phyloP scores from a whole-genome alignment of 768 basidiomycete genomes.

The Agaricus subrufescens region DNA sequence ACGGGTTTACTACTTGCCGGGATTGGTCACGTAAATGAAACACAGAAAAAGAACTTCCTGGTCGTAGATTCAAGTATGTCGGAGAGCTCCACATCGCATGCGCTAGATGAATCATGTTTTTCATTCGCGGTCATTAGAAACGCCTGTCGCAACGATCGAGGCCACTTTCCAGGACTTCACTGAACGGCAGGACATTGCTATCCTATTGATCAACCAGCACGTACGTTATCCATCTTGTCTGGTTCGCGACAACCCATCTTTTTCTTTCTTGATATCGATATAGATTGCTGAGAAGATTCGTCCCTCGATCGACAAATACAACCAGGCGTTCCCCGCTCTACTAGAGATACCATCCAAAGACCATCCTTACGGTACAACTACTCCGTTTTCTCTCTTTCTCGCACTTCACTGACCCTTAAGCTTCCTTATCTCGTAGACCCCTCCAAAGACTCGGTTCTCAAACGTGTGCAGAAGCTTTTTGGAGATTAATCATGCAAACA shows the following conservation, averaged over 20 bases:
- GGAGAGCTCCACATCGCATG: neutral
- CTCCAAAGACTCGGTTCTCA: slow-evolving; percentile 91
- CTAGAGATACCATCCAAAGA: slow-evolving; percentile 99
- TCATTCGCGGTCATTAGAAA: slow-evolving; percentile 50
- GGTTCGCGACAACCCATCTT: neutral
- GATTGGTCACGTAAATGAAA: slow-evolving; percentile 84
- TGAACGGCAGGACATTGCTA: slow-evolving; percentile 91
- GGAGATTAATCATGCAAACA: slow-evolving; percentile 59
- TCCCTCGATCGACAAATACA: slow-evolving; percentile 91
- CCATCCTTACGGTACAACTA: slow-evolving; percentile 81
- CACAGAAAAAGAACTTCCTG: slow-evolving; percentile 97
- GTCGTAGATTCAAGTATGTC: slow-evolving; percentile 88
- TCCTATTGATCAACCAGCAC: slow-evolving; percentile 97
- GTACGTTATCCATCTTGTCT: slow-evolving; percentile 41
- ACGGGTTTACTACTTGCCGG: slow-evolving; percentile 95
- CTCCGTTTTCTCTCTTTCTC: neutral
- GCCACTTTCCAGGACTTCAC: slow-evolving; percentile 92
- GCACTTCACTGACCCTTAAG: neutral
- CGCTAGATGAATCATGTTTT: neutral
- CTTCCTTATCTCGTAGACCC: slow-evolving; percentile 56
- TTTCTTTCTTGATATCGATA: neutral
- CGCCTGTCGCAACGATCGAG: slow-evolving; percentile 87
- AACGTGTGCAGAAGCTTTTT: slow-evolving; percentile 93
- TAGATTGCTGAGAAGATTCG: slow-evolving; percentile 98
- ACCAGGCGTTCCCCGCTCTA: slow-evolving; percentile 93